Evolutionary conservation across 2,329 filamentous ascomycete species (phyloP).

Genomic region (Fusarium hainanense): DNA sequence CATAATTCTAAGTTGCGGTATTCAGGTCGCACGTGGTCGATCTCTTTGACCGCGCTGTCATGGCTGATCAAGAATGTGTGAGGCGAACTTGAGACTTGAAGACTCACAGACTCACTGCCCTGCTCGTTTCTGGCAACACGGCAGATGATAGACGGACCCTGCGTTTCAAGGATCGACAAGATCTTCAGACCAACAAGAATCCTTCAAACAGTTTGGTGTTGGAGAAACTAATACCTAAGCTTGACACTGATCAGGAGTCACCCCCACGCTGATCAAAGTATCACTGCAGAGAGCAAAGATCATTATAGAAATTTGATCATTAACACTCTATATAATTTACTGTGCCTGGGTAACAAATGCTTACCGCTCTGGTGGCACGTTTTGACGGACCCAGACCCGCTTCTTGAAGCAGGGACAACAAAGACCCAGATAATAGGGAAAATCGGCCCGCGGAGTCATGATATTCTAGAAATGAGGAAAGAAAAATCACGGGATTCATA

Average conservation of each 20-base stretch:
- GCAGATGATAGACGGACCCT: background rate
- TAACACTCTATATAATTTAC: background rate
- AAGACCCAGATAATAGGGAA: conserved; percentile 14
- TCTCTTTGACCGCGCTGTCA: background rate
- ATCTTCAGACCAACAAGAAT: conserved; percentile 6
- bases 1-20: background rate
- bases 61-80: background rate
- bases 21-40: conserved; percentile 7
- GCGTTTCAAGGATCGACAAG: conserved; percentile 6
- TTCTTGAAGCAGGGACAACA: conserved; percentile 8
- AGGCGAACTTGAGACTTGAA: background rate
- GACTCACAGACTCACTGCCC: background rate
- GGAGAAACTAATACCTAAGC: background rate
- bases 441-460: conserved; percentile 31
- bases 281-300: background rate
- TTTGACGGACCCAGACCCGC: conserved; percentile 1
- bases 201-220: background rate
- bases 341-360: background rate
- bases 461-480: conserved; percentile 17
- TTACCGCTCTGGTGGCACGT: background rate
- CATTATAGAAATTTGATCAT: background rate
- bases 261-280: conserved; percentile 9
- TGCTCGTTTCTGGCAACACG: background rate
- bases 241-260: background rate
- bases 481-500: conserved; percentile 21